phyloP scores from a whole-genome alignment of 2,329 filamentous ascomycete genomes.

The Bipolaris oryzae region DNA sequence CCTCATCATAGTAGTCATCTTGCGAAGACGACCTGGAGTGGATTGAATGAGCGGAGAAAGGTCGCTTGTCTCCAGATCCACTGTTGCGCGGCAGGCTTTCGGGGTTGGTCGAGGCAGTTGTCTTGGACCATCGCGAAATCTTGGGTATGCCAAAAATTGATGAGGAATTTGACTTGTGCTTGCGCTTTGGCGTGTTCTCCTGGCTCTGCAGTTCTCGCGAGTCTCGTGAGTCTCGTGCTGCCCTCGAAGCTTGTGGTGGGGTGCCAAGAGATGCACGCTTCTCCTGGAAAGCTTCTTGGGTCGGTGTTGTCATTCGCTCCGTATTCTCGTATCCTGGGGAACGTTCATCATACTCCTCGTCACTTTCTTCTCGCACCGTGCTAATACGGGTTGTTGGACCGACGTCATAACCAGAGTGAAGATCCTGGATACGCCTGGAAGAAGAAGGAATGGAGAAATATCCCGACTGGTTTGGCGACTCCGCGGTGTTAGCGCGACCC shows the following conservation, averaged over 20 bases:
- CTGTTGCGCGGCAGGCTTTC: constrained; percentile 73
- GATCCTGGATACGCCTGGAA: constrained; percentile 52
- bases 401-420: constrained; percentile 59
- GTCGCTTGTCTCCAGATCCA: constrained; percentile 63
- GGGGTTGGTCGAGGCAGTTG: constrained; percentile 85
- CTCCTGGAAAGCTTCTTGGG: constrained; percentile 56
- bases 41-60: constrained; percentile 59
- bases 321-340: constrained; percentile 63
- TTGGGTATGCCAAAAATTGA: constrained; percentile 78
- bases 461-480: constrained; percentile 75
- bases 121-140: constrained; percentile 97
- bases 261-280: constrained; percentile 49
- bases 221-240: constrained; percentile 50
- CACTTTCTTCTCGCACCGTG: constrained; percentile 81
- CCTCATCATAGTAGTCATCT: constrained; percentile 67
- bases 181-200: constrained; percentile 81
- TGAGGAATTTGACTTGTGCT: constrained; percentile 85
- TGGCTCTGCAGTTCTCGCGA: constrained; percentile 62
- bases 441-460: constrained; percentile 68
- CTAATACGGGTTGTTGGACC: constrained; percentile 79
- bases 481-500: constrained; percentile 76
- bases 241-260: constrained; percentile 59
- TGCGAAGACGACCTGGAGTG: constrained; percentile 82
- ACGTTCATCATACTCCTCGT: constrained; percentile 74
- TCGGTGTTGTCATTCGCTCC: constrained; percentile 67